Conservation (phyloP, 208 protist species). For the Sergeia podlipaevii region DNA sequence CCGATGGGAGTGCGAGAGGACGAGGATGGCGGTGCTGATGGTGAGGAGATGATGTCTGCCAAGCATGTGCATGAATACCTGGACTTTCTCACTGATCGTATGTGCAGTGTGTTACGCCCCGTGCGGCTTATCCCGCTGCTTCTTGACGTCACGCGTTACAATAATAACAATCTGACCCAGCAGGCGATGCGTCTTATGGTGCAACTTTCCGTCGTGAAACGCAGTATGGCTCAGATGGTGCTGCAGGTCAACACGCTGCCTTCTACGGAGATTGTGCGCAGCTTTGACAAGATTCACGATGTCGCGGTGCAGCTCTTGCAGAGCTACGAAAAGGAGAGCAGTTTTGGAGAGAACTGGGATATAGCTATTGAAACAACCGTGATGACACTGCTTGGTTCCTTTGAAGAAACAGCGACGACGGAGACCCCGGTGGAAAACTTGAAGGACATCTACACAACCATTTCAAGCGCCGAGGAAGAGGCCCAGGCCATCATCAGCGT, state of each 20-base stretch:
- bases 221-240: slow-evolving; percentile 52
- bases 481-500: neutral
- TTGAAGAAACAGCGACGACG: slow-evolving; percentile 14
- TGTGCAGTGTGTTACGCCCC: slow-evolving; percentile 33
- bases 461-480: neutral
- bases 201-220: slow-evolving; percentile 55
- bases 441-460: neutral
- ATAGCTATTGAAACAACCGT: slow-evolving; percentile 22
- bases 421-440: neutral
- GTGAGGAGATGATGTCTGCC: slow-evolving; percentile 10
- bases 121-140: slow-evolving; percentile 48
- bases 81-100: slow-evolving; percentile 26
- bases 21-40: neutral
- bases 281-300: slow-evolving; percentile 60
- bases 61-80: slow-evolving; percentile 37
- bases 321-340: neutral
- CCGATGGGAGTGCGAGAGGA: slow-evolving; percentile 1
- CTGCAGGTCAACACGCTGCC: slow-evolving; percentile 68
- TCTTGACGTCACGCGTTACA: slow-evolving; percentile 61
- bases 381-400: slow-evolving; percentile 16
- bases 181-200: slow-evolving; percentile 66
- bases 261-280: slow-evolving; percentile 36
- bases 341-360: slow-evolving; percentile 10
- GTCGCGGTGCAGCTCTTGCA: slow-evolving; percentile 38
- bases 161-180: slow-evolving; percentile 39